Base-by-base conservation (phyloP, 345 rosid genomes). In the Eucalyptus virginea region DNA sequence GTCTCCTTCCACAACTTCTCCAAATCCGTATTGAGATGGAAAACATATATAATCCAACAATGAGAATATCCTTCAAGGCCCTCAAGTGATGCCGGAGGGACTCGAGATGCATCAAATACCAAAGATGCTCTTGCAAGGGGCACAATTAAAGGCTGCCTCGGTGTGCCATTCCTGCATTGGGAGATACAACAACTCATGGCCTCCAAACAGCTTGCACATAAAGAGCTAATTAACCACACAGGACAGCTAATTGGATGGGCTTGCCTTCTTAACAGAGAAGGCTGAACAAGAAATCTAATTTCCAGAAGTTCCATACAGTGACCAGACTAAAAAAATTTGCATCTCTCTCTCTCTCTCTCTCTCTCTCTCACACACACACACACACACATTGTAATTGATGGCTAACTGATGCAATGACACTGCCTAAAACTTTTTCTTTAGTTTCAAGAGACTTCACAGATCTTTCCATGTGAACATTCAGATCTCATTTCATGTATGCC, bases 1-100 rank as follows among this genome's bases (percentile, higher is more conserved):
- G 99, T 96, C 86, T 95, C 92, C 93, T 95, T 98, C 99, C 99
- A 96, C 86, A 98, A 93, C 95, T 98, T 96, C 80, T 96, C 99
- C 23, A 98, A 90, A 94, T 98, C 94, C 10, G 99, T 98, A 91
- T 96, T 98, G 89, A 98, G 94, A 93, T 98, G 99, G 92, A 98
- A 98, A 10, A 96, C 98, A 90, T 94, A 98, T 30, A 98, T 88
- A 89, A 98, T 92, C 99, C 99, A 98, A 91, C 99, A 96, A 91
- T 98, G 98, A 89, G 99, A 95, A 92, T 98, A 98, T 89, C 95
- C 98, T 49, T 45, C 94, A 16, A 98, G 96, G 91, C 98, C 99
- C 89, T 96, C 99, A 87, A 98, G 99, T 54, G 99, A 96, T 87
- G 98, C 99, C 14, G 97, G 97, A 92, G 99, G 98, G 92, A 96